Conservation (phyloP, 2,329 filamentous ascomycete genomes). For the Apiospora koreana region DNA sequence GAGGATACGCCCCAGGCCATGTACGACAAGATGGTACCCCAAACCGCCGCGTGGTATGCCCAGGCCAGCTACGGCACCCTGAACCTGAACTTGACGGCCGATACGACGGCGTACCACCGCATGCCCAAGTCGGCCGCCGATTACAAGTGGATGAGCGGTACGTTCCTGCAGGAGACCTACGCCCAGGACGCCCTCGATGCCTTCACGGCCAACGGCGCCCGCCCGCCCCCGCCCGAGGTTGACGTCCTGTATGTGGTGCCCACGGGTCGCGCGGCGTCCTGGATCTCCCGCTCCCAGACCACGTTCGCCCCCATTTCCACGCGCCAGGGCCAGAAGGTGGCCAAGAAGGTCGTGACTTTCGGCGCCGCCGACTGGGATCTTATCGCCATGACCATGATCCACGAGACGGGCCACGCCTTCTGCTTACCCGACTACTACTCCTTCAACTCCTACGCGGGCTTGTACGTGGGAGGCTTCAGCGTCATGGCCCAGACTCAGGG, state of each 20-base stretch:
- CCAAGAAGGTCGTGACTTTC: conserved; percentile 27
- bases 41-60: conserved; percentile 26
- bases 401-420: conserved; percentile 7
- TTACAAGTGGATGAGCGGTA: conserved; percentile 26
- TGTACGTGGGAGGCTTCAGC: background rate
- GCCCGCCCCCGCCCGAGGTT: background rate
- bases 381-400: background rate
- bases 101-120: conserved; percentile 28
- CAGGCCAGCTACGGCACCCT: conserved; percentile 25
- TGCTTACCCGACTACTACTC: background rate
- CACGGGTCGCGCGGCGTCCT: conserved; percentile 26
- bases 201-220: background rate
- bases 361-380: conserved; percentile 30
- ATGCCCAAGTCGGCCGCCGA: conserved; percentile 24
- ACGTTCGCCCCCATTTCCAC: conserved; percentile 27
- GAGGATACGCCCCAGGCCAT: conserved; percentile 24
- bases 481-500: background rate
- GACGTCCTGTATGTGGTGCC: conserved; percentile 33
- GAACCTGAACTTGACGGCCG: conserved; percentile 21
- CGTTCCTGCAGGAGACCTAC: conserved; percentile 26
- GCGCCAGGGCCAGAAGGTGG: conserved; percentile 12
- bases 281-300: conserved; percentile 29
- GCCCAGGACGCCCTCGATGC: conserved; percentile 31
- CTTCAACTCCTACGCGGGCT: background rate
- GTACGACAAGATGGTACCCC: conserved; percentile 25